phyloP scores from a whole-genome alignment of 345 rosid genomes.

The Anacardium occidentale region DNA sequence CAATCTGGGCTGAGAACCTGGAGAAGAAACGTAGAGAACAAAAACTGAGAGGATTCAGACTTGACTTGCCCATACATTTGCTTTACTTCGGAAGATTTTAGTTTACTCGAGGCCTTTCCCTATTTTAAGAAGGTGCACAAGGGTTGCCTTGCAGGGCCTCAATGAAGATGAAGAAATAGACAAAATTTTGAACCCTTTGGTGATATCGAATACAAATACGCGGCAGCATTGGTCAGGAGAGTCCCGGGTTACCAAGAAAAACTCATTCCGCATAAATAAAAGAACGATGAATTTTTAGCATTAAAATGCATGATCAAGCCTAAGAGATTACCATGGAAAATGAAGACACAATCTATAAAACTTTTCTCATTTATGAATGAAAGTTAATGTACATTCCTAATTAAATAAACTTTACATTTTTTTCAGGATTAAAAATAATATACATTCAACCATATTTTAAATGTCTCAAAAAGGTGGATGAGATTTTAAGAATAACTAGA shows the following conservation, averaged over 20 bases:
- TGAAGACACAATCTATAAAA: neutral
- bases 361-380: conserved; percentile 2
- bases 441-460: conserved; percentile 14
- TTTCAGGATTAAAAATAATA: conserved; percentile 12
- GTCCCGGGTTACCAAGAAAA: no score
- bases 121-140: no score
- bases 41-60: conserved; percentile 8
- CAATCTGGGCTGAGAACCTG: conserved; percentile 18
- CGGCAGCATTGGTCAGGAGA: no score
- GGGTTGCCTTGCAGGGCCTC: no score
- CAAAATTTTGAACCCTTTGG: no score
- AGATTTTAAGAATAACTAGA: neutral
- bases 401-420: neutral
- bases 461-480: neutral
- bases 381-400: conserved; percentile 14
- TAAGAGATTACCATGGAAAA: neutral
- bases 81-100: neutral
- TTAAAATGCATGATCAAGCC: neutral
- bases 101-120: no score
- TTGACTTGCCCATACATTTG: conserved; percentile 24
- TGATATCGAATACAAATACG: no score
- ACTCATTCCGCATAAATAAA: no score
- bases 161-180: no score
- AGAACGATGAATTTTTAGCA: no score
- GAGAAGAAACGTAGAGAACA: conserved; percentile 26